phyloP scores from a whole-genome alignment of 2,329 filamentous ascomycete genomes.

The Scolecobasidium constrictum region DNA sequence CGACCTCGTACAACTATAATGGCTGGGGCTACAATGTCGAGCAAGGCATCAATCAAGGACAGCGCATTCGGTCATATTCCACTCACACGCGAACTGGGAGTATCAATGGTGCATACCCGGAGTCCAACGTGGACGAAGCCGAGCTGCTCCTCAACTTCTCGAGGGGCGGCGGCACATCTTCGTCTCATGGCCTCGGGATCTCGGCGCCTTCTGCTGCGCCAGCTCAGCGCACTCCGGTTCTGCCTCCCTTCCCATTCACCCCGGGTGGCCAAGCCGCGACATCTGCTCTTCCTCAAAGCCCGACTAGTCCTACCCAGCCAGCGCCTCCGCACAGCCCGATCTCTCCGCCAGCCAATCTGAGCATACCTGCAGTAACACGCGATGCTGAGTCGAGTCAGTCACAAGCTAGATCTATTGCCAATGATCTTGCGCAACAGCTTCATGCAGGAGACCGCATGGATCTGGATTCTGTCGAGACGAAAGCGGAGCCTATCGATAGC shows the following conservation, averaged over 20 bases:
- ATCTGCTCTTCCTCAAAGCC: background rate
- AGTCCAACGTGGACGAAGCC: slow-evolving; percentile 5
- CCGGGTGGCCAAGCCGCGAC: background rate
- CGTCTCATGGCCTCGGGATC: background rate
- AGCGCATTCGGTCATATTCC: slow-evolving; percentile 3
- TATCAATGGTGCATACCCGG: background rate
- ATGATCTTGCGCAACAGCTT: background rate
- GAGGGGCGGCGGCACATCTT: slow-evolving; percentile 3
- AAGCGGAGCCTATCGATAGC: no score
- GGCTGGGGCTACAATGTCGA: slow-evolving; percentile 27
- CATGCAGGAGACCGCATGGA: background rate
- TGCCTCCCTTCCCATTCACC: slow-evolving; percentile 5
- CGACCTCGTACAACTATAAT: slow-evolving; percentile 33
- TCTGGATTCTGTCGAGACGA: background rate
- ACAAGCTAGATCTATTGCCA: no score
- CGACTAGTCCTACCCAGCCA: background rate
- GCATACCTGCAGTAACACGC: background rate
- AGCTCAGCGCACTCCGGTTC: background rate
- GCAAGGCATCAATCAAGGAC: slow-evolving; percentile 23
- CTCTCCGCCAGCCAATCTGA: background rate
- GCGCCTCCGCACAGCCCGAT: background rate
- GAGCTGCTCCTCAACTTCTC: slow-evolving; percentile 10
- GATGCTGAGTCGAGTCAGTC: no score
- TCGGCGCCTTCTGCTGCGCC: background rate
- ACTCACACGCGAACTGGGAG: background rate